These are phyloP conservation scores for Fagopyrum tataricum DNA, from an alignment of 148 eudicot genomes.

Conservation along the genomic window DNA sequence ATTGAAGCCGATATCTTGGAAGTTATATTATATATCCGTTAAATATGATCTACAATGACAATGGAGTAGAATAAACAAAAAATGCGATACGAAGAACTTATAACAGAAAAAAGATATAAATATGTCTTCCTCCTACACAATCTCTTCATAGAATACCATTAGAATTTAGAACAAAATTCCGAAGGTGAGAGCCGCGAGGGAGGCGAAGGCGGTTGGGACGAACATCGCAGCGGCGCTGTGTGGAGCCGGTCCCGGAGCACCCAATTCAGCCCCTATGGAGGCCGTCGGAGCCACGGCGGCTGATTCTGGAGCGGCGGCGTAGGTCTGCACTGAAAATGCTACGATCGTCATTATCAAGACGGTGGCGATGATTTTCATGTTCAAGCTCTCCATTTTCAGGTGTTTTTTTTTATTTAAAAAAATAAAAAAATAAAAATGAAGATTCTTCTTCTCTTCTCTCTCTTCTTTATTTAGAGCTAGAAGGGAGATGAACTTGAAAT, in stretches of 20 bases:
- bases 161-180: background rate
- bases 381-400: background rate
- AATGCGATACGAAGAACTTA: no score
- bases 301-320: background rate
- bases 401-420: no score
- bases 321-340: background rate
- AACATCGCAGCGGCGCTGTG: background rate
- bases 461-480: background rate
- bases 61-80: no score
- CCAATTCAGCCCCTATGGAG: background rate
- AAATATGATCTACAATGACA: no score
- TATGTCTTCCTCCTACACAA: no score
- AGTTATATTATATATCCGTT: no score
- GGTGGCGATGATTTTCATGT: background rate
- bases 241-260: background rate
- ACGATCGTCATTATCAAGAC: background rate
- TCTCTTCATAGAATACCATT: no score
- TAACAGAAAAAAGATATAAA: no score
- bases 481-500: background rate
- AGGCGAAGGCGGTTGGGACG: slow-evolving; percentile 4
- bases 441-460: background rate
- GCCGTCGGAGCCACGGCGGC: background rate
- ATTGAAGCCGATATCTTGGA: no score
- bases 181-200: background rate
- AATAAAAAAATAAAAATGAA: no score